Evolutionary conservation across 805 yeast genomes (phyloP), one percentile per base, ranked within the genome.

Genomic region (Priceomyces castillae): DNA sequence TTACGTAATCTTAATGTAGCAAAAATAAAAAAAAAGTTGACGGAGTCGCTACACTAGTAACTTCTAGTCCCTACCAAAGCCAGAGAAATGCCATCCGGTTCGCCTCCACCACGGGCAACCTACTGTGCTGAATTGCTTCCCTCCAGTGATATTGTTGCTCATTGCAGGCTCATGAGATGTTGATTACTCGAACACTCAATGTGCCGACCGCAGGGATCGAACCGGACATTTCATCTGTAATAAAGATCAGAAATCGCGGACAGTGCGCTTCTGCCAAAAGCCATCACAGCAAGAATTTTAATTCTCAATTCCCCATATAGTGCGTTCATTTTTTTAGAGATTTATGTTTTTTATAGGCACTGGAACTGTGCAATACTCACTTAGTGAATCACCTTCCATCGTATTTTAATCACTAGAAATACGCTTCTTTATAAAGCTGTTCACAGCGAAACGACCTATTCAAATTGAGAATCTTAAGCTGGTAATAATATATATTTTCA

Each of bases 41-140:
- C 43, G 64, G 74, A 67, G 74, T 68, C 59, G 71, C 56, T 50
- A 59, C 69, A 57, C 59, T 44, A 59, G 45, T 56, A 54, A 60
- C 52, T 25, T 30, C 31, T 37, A 33, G 44, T 41, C 47, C 52
- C 48, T 41, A 46, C 47, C 48, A 53, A 48, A 47, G 49, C 57
- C 57, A 51, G 59, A 56, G 61, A 58, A 54, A 71, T 77, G 85
- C 77, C 73, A 63, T 73, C 83, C 84, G 76, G 63, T 64, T 71
- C 82, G 84, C 84, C 85, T 80, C 78, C 78, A 57, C 74, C 70
- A 77, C 84, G 85, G 82, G 78, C 71, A 69, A 67, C 72, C 63
- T 64, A 77, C 82, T 76, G 80, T 76, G 84, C 83, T 79, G 85
- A 81, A 80, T 79, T 77, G 68, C 84, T 78, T 81, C 85, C 84